Evolutionary conservation across 148 eudicot genomes (phyloP).

Genomic region (Cornus suecica): DNA sequence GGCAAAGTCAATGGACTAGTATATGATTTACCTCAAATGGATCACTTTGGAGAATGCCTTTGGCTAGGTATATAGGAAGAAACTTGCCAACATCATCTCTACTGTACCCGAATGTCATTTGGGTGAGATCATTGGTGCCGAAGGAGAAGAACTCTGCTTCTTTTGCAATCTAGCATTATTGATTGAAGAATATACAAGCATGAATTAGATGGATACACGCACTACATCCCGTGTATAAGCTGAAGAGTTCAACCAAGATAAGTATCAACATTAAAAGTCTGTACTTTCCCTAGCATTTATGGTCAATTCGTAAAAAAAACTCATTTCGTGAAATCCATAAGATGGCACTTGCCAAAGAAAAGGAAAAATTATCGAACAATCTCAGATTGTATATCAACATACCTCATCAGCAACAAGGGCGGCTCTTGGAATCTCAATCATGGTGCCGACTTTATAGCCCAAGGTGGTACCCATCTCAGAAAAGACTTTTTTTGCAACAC

Average conservation of each 20-base stretch:
- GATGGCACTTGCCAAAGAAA: too few species aligned
- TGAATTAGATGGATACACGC: too few species aligned
- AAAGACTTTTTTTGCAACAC: slow-evolving; percentile 71
- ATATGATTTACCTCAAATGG: slow-evolving; percentile 74
- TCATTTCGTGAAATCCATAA: too few species aligned
- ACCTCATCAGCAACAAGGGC: slow-evolving; percentile 99
- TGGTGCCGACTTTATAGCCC: slow-evolving; percentile 85
- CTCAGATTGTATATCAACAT: slow-evolving; percentile 15
- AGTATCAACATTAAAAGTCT: too few species aligned
- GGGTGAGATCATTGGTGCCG: slow-evolving; percentile 97
- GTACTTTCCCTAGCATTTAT: not conserved
- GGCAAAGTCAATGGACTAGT: not conserved
- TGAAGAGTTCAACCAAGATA: too few species aligned
- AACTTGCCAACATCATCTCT: slow-evolving; percentile 99
- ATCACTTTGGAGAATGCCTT: slow-evolving; percentile 91
- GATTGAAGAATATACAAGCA: not conserved
- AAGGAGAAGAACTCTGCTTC: slow-evolving; percentile 99
- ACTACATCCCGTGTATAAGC: too few species aligned
- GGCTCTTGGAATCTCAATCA: slow-evolving; percentile 98
- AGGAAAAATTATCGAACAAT: too few species aligned
- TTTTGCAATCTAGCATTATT: slow-evolving; percentile 62
- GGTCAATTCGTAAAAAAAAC: not conserved
- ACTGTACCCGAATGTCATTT: slow-evolving; percentile 97
- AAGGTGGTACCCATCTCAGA: slow-evolving; percentile 73
- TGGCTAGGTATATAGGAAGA: slow-evolving; percentile 81